Evolutionary conservation across 1,284 basidiomycete genomes (phyloP), one percentile per base, ranked within the genome.

Genomic region (Irpex rosettiformis): DNA sequence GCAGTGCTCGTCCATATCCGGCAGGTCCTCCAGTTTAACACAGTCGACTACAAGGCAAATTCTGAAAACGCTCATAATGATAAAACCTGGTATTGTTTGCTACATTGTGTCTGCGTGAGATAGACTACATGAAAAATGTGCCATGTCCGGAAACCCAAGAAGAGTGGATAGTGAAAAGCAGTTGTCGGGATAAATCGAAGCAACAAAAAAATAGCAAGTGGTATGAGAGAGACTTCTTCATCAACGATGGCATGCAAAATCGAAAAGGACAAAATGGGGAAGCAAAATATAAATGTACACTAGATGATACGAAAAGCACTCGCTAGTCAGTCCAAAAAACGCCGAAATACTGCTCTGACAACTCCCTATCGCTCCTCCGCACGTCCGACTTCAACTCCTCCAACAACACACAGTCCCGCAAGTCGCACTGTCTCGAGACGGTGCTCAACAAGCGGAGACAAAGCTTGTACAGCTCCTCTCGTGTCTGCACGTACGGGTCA

Each of bases 331-430:
- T 28, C 37, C 51, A 53, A 30, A 42, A 24, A 2, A 29, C 16
- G 25, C 37, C 51, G 21, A 54, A 54, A 21, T 42, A 47, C 16
- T 51, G 57, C 29, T 21, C 24, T 10, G 52, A 54, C 22, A 48
- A 24, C 25, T 30, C 24, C 28, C 57, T 52, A 8, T 49, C 52
- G 13, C 37, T 13, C 33, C 40, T 33, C 42, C 30, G 28, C n/a
- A 58, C 25, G 16, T 58, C 57, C 5, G 11, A 33, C 16, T 52
- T 49, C 7, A 58, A 49, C 57, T 58, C 57, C 42, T 58, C 51
- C 24, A 45, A 21, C 24, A 58, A 22, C 22, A 51, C 49, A 24
- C 57, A 54, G 37, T 53, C 43, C 2, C 25, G 22, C 51, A 53
- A n/a, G 27, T 58, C 52, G 24, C 24, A 42, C 13, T 53, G 37